A percentile compares a stretch with the other conserved stretches of the same genome.
Evolutionary conservation across 768 basidiomycete species (phyloP).

Genomic region (Multifurca ochricompacta): DNA sequence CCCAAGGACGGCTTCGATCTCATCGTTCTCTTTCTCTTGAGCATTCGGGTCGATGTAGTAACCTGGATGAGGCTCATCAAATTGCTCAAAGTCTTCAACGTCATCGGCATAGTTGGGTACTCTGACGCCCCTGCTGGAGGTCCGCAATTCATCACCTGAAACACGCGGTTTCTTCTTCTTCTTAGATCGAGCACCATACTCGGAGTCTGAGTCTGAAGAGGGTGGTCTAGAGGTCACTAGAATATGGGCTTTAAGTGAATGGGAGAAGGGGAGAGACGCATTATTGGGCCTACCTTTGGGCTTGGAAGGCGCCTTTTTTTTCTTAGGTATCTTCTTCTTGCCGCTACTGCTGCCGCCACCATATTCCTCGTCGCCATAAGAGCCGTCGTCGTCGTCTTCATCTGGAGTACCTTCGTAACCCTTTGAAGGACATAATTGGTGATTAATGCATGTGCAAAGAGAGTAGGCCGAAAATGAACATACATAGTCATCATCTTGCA

Average conservation of each 20-base stretch:
- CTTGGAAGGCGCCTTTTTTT: slow-evolving; percentile 56
- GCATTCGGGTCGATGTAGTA: slow-evolving; percentile 47
- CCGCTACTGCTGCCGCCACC: slow-evolving; percentile 29
- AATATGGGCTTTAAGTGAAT: slow-evolving; percentile 22
- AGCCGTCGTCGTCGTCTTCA: slow-evolving; percentile 65
- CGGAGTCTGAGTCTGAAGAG: slow-evolving; percentile 77
- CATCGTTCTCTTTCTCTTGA: slow-evolving; percentile 59
- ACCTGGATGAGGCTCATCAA: slow-evolving; percentile 57
- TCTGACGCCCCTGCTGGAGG: slow-evolving; percentile 67
- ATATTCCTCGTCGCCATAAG: slow-evolving; percentile 73
- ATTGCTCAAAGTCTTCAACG: slow-evolving; percentile 61
- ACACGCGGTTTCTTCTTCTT: slow-evolving; percentile 64
- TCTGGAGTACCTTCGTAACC: slow-evolving; percentile 47
- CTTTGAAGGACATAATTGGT: slow-evolving; percentile 30
- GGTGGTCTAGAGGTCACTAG: slow-evolving; percentile 40
- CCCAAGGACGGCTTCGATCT: slow-evolving; percentile 86
- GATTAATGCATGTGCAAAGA: slow-evolving; percentile 22
- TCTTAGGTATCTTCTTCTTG: slow-evolving; percentile 61
- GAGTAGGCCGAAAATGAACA: slow-evolving; percentile 27
- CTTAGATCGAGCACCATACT: slow-evolving; percentile 80
- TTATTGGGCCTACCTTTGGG: slow-evolving; percentile 45
- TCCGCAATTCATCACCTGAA: slow-evolving; percentile 65
- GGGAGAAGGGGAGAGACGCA: slow-evolving; percentile 10
- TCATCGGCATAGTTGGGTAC: slow-evolving; percentile 80
- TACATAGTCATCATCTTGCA: slow-evolving; percentile 44